A percentile compares a stretch with the other conserved stretches of the same genome.
phyloP scores from a whole-genome alignment of 176 grass and related monocot species.

The Thinopyrum elongatum region DNA sequence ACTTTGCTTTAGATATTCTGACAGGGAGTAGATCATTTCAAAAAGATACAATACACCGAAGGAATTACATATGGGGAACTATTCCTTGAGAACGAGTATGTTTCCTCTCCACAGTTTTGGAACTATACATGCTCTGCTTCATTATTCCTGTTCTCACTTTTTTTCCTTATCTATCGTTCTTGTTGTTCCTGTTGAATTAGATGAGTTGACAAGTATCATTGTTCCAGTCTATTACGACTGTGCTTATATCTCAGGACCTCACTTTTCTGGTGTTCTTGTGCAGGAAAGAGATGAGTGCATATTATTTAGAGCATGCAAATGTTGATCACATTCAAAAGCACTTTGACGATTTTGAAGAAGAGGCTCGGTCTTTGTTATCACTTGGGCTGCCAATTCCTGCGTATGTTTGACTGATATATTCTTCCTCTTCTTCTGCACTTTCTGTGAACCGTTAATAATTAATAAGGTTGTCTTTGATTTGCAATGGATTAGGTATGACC shows the following conservation, averaged over 20 bases:
- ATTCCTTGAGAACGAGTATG: slow-evolving; percentile 97
- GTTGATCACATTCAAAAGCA: slow-evolving; percentile 80
- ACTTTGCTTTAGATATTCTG: slow-evolving; percentile 73
- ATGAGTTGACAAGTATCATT: not conserved
- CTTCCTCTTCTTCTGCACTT: not conserved
- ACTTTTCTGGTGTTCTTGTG: slow-evolving; percentile 38
- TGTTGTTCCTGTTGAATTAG: not conserved
- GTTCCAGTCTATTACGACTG: not conserved
- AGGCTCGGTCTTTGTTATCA: slow-evolving; percentile 75
- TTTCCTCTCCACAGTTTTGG: slow-evolving; percentile 17
- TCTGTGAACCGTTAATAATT: not conserved
- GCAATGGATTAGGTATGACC: slow-evolving; percentile 79
- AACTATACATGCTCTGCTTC: not conserved
- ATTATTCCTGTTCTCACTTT: not conserved
- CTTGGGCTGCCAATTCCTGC: slow-evolving; percentile 85
- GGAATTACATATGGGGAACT: slow-evolving; percentile 95
- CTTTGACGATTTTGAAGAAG: slow-evolving; percentile 86
- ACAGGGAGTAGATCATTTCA: slow-evolving; percentile 97
- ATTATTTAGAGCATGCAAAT: slow-evolving; percentile 86
- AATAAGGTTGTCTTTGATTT: slow-evolving; percentile 40
- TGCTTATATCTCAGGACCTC: not conserved
- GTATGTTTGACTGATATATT: slow-evolving; percentile 52
- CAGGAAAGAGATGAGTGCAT: slow-evolving; percentile 99
- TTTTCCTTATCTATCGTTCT: not conserved
- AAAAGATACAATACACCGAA: slow-evolving; percentile 85